Evolutionary conservation across 805 yeast species (phyloP).

Genomic region (Wickerhamiella alocasiicola): DNA sequence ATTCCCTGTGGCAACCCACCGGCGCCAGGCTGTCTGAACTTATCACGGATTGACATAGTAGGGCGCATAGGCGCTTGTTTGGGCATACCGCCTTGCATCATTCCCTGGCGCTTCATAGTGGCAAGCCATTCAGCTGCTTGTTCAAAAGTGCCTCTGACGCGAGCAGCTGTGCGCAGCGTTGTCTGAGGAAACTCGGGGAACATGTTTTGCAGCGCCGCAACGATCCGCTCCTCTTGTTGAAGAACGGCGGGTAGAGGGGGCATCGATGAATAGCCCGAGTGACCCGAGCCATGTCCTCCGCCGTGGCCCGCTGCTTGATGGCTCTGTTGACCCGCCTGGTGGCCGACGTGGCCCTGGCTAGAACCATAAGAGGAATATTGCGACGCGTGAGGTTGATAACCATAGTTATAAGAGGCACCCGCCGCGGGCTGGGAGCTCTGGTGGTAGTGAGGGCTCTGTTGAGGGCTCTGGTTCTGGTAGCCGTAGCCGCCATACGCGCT

Average conservation of each 20-base stretch:
- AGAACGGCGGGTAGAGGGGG: conserved; percentile 10
- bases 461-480: conserved; percentile 4
- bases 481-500: too few species aligned
- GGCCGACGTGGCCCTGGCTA: too few species aligned
- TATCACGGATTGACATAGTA: conserved; percentile 27
- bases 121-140: conserved; percentile 28
- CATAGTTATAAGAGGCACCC: conserved; percentile 12
- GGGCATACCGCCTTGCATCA: conserved; percentile 18
- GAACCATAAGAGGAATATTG: background rate
- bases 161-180: conserved; percentile 22
- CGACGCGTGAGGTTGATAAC: conserved; percentile 12
- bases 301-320: background rate
- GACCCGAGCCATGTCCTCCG: conserved; percentile 1
- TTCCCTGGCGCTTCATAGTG: conserved; percentile 24
- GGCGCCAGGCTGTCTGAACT: conserved; percentile 21
- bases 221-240: conserved; percentile 13
- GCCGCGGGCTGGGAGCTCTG: conserved; percentile 11
- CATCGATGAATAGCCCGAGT: conserved; percentile 1
- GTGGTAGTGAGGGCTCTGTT: conserved; percentile 6
- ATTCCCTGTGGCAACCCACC: background rate
- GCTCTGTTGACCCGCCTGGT: background rate
- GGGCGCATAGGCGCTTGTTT: conserved; percentile 25
- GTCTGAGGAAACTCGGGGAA: conserved; percentile 20
- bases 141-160: conserved; percentile 25
- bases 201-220: conserved; percentile 13